Conservation (phyloP, 352 stramenopile species). For the Phytophthora boehmeriae region DNA sequence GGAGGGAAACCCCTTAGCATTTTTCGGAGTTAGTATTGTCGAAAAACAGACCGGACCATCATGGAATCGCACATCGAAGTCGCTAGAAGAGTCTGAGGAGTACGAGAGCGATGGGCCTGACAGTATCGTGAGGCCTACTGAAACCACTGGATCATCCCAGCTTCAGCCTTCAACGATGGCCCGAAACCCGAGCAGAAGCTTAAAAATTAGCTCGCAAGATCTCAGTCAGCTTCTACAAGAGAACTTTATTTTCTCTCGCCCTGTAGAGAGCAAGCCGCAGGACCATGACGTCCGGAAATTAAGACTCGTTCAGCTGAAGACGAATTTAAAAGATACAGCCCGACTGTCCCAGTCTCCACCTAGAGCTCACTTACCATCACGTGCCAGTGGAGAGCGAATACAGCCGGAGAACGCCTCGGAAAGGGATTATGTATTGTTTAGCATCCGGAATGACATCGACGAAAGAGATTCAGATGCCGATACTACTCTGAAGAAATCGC, state of each 20-base stretch:
- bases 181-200: constrained; percentile 17
- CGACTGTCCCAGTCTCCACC: constrained; percentile 3
- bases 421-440: constrained; percentile 41
- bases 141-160: background rate
- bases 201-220: constrained; percentile 28
- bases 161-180: constrained; percentile 5
- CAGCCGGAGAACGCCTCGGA: constrained; percentile 23
- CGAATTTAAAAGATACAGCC: background rate
- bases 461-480: constrained; percentile 4
- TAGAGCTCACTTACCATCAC: constrained; percentile 13
- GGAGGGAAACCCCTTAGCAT: constrained; percentile 67
- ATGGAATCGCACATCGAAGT: constrained; percentile 17
- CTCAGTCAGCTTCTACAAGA: constrained; percentile 65
- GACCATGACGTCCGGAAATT: constrained; percentile 5
- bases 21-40: constrained; percentile 51
- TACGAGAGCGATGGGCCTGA: background rate
- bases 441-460: constrained; percentile 13
- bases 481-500: constrained; percentile 17
- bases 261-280: constrained; percentile 16
- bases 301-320: constrained; percentile 9
- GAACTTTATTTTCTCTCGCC: constrained; percentile 75
- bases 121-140: background rate
- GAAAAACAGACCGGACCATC: constrained; percentile 21
- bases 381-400: constrained; percentile 2
- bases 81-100: constrained; percentile 3